Conservation (phyloP, 768 basidiomycete species). For the Strobilomyces dryophilus region DNA sequence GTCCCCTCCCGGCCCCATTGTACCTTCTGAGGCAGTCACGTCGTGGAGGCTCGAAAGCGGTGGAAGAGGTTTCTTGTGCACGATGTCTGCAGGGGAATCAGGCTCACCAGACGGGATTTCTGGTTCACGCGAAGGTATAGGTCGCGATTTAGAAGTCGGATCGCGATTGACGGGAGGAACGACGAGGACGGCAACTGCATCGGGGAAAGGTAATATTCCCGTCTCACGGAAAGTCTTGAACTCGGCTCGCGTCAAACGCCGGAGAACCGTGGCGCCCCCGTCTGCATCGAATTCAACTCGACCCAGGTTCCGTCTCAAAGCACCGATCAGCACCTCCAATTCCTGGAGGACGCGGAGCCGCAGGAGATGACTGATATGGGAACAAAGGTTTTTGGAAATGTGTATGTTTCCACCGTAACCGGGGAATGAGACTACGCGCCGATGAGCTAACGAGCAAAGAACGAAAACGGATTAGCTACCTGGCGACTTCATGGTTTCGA, state of each 20-base stretch:
- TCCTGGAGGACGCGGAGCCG: slow-evolving; percentile 77
- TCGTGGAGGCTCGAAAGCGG: slow-evolving; percentile 25
- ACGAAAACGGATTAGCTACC: slow-evolving; percentile 25
- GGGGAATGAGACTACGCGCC: slow-evolving; percentile 14
- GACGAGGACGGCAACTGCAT: slow-evolving; percentile 64
- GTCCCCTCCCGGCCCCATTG: background rate
- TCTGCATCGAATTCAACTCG: slow-evolving; percentile 3
- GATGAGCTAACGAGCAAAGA: slow-evolving; percentile 5
- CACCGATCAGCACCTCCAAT: slow-evolving; percentile 51
- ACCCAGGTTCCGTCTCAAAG: slow-evolving; percentile 5
- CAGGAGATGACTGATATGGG: slow-evolving; percentile 61
- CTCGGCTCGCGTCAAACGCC: slow-evolving; percentile 63
- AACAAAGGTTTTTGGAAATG: slow-evolving; percentile 42
- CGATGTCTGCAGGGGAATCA: background rate
- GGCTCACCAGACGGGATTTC: slow-evolving; percentile 23
- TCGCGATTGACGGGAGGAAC: slow-evolving; percentile 63
- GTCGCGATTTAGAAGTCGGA: slow-evolving; percentile 41
- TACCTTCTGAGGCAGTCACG: background rate
- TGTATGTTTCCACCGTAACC: slow-evolving; percentile 28
- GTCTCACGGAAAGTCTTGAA: slow-evolving; percentile 46
- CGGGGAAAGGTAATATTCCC: slow-evolving; percentile 43
- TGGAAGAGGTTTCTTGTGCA: slow-evolving; percentile 20
- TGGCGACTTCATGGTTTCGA: slow-evolving; percentile 36
- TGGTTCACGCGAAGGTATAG: slow-evolving; percentile 37
- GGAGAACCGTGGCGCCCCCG: slow-evolving; percentile 42